phyloP scores from a whole-genome alignment of 1,139 yeast genomes.

The Candida sp. region DNA sequence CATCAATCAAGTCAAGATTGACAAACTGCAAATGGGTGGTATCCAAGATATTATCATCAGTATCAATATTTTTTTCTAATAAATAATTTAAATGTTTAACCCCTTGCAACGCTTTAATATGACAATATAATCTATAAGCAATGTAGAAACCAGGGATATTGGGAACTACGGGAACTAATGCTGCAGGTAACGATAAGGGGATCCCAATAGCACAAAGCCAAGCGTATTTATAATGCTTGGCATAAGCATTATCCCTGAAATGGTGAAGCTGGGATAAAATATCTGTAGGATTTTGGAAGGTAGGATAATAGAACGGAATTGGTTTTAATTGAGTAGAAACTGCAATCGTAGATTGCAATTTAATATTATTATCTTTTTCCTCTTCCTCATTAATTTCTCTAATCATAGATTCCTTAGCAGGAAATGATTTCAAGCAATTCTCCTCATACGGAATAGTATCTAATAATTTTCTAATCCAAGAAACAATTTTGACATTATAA shows the following conservation, averaged over 20 bases:
- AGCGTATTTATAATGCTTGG: slow-evolving; percentile 32
- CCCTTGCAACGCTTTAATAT: slow-evolving; percentile 75
- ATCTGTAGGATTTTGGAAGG: slow-evolving; percentile 56
- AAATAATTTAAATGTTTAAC: slow-evolving; percentile 63
- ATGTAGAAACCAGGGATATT: slow-evolving; percentile 94
- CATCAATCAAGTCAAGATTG: slow-evolving; percentile 15
- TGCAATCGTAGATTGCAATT: slow-evolving; percentile 32
- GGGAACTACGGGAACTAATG: slow-evolving; percentile 82
- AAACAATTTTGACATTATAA: slow-evolving; percentile 39
- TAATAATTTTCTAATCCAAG: slow-evolving; percentile 31
- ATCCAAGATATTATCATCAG: slow-evolving; percentile 11
- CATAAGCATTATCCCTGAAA: slow-evolving; percentile 37
- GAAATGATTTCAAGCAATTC: slow-evolving; percentile 48
- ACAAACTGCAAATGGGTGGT: slow-evolving; percentile 25
- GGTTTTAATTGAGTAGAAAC: slow-evolving; percentile 31
- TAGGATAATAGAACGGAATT: slow-evolving; percentile 41
- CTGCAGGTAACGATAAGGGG: slow-evolving; percentile 80
- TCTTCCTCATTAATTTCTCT: slow-evolving; percentile 36
- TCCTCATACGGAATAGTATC: slow-evolving; percentile 52
- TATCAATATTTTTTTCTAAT: slow-evolving; percentile 24
- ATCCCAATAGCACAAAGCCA: slow-evolving; percentile 54
- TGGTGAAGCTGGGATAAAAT: slow-evolving; percentile 84
- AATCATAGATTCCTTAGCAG: slow-evolving; percentile 46
- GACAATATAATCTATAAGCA: slow-evolving; percentile 80
- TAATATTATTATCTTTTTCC: slow-evolving; percentile 5